Base-by-base conservation (phyloP, 169 alveolate species). In the Plasmodium coatneyi region DNA sequence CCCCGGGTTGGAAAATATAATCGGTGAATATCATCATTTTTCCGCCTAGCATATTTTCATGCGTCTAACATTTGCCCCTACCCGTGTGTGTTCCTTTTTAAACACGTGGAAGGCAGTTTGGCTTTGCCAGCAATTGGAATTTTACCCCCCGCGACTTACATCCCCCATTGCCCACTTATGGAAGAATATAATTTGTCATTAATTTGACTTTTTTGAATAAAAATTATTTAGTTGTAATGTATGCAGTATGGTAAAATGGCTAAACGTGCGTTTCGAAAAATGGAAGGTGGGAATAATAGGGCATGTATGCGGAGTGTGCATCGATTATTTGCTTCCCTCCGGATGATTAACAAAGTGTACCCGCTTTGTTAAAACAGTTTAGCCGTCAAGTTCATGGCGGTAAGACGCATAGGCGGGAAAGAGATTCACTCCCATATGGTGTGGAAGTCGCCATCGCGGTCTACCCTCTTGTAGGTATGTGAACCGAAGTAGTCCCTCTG, bases 401-500 rank as follows among this genome's bases (percentile, higher is more conserved):
- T 19, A 16, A 49, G 14, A 49, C 19, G 60, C 60, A 14, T 14
- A 6, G 34, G 16, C 32, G 60, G 5, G 14, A 6, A 32, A 39
- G 39, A 81, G 66, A 41, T 22, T 60, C 41, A 87, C 19, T 49
- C 76, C 97, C 97, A 96, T 39, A 92, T 28, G 66, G 95, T 82
- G 82, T 96, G 97, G 82, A 82, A 92, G 28, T 90, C 92, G 28
- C 98, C 98, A n/a, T 93, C 96, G 25, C 71, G 80, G 90, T 95
- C 98, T 6, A 39, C 84, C 76, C 97, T 92, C 43, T 92, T 93
- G 93, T 95, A 97, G 39, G 96, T 90, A 92, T 97, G 98, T 5
- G 98, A 87, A 14, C 98, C 98, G 83, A 97, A 97, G 83, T 71
- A 95, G 92, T 97, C 98, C 36, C 98, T 92, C 72, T 97, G 98